A percentile compares a stretch with the other conserved stretches of the same genome.
Evolutionary conservation across 306 rosid genomes (phyloP).

Genomic region (Sesbania bispinosa): DNA sequence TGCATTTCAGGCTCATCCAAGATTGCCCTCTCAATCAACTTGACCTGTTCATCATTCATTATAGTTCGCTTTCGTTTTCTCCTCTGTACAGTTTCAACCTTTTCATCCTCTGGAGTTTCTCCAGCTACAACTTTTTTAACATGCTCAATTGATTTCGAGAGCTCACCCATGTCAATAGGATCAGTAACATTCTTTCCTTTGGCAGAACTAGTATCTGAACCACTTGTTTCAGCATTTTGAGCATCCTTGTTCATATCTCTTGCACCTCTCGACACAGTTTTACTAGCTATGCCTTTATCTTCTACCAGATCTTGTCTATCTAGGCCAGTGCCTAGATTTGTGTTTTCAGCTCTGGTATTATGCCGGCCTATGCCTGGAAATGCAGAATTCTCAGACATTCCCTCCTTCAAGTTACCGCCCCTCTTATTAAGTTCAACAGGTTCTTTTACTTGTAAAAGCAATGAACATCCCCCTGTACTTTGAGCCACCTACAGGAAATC

Average conservation of each 20-base stretch:
- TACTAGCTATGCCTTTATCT: constrained; percentile 44
- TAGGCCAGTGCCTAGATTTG: constrained; percentile 37
- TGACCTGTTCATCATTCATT: constrained; percentile 76
- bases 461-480: constrained; percentile 45
- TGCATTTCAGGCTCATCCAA: constrained; percentile 88
- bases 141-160: constrained; percentile 43
- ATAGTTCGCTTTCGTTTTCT: constrained; percentile 81
- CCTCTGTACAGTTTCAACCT: constrained; percentile 52
- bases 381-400: constrained; percentile 63
- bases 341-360: constrained; percentile 36
- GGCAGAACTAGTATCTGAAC: constrained; percentile 74
- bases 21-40: constrained; percentile 65
- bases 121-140: constrained; percentile 43
- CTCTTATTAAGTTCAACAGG: constrained; percentile 40
- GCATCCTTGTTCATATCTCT: constrained; percentile 47
- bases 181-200: constrained; percentile 54
- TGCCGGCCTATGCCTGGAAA: constrained; percentile 46
- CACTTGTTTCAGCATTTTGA: constrained; percentile 78
- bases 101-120: constrained; percentile 59
- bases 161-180: constrained; percentile 40
- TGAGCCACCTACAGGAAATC: constrained; percentile 63
- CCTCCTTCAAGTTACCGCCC: constrained; percentile 60
- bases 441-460: constrained; percentile 45
- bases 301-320: constrained; percentile 36
- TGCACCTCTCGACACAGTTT: constrained; percentile 38